Evolutionary conservation across 352 stramenopile species (phyloP), one percentile per base, ranked within the genome.

Genomic region (Phytophthora idaei): DNA sequence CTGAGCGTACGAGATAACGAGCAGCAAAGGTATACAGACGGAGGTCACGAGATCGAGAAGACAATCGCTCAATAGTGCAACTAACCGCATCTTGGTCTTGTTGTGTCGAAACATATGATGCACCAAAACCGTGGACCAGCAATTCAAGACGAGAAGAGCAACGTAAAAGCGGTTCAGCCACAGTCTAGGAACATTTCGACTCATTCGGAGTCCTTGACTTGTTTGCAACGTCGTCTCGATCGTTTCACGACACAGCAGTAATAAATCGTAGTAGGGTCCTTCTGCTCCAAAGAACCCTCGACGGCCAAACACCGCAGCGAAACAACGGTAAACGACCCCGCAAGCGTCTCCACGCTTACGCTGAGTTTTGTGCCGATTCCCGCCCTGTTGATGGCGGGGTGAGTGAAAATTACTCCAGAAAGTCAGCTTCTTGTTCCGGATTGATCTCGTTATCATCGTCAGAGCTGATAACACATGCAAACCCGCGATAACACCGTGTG

Each of bases 121-220:
- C 12, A 83, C 58, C 15, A 75, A 50, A n/a, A 67, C 67, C 1
- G 70, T 64, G 1, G 62, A 78, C 75, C 71, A 80, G 32, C 75
- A 78, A 39, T 78, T 80, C 6, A 75, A 25, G 41, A 77, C 57
- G 1, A 83, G 48, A 10, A 80, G 52, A 3, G 31, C 15, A 2
- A 77, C 73, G 45, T 76, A 78, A 11, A 79, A 71, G 10, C 75
- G 65, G n/a, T 83, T 76, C 9, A 83, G 52, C 60, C 69, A 78
- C 10, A 71, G 17, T n/a, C 62, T 64, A 17, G 70, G 67, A 0
- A 77, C 37, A 12, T 70, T 63, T 17, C 28, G 46, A 48, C 73
- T 81, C 59, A 83, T 69, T 0, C 67, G 64, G 9, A 73, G 69
- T 11, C 69, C 69, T 50, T 83, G 66, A 36, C 44, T 46, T 2